A percentile compares a stretch with the other conserved stretches of the same genome.
Evolutionary conservation across 2,329 filamentous ascomycete genomes (phyloP).

Genomic region (Colletotrichum shisoi): DNA sequence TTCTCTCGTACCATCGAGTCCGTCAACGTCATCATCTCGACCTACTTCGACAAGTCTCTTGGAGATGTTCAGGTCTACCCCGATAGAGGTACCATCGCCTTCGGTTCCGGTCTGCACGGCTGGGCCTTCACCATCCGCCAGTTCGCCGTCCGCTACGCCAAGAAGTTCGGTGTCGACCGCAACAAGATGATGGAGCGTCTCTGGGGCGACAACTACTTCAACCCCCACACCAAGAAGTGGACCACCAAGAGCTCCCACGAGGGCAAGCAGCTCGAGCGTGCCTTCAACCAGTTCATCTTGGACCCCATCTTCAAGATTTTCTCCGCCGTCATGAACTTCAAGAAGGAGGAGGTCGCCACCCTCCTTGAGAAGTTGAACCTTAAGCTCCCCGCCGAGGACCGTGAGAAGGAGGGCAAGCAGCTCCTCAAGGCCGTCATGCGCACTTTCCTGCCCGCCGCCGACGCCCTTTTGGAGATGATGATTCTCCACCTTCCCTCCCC

Average conservation of each 20-base stretch:
- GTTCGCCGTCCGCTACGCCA: conserved; percentile 94
- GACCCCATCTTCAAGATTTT: conserved; percentile 99
- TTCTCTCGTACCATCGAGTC: conserved; percentile 99
- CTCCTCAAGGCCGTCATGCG: conserved; percentile 98
- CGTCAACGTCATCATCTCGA: conserved; percentile 99
- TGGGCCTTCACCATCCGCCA: conserved; percentile 99
- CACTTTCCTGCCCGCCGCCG: conserved; percentile 97
- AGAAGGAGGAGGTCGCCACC: conserved; percentile 86
- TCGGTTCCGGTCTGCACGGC: conserved; percentile 99
- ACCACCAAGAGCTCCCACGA: conserved; percentile 84
- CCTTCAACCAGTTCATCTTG: conserved; percentile 99
- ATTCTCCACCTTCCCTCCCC: conserved; percentile 98
- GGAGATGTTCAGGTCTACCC: conserved; percentile 99
- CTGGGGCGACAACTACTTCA: conserved; percentile 99
- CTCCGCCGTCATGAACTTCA: conserved; percentile 95
- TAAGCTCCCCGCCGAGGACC: conserved; percentile 87
- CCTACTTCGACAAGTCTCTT: conserved; percentile 95
- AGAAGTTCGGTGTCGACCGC: conserved; percentile 99
- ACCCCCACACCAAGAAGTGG: conserved; percentile 99
- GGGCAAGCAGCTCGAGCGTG: conserved; percentile 91
- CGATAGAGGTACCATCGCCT: conserved; percentile 95
- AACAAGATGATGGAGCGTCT: conserved; percentile 99
- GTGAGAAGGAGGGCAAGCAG: conserved; percentile 94
- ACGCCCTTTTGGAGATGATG: conserved; percentile 99
- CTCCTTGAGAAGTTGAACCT: conserved; percentile 94